Evolutionary conservation across 495 filamentous ascomycete genomes (phyloP), one percentile per base, ranked within the genome.

Genomic region (Glonium stellatum): DNA sequence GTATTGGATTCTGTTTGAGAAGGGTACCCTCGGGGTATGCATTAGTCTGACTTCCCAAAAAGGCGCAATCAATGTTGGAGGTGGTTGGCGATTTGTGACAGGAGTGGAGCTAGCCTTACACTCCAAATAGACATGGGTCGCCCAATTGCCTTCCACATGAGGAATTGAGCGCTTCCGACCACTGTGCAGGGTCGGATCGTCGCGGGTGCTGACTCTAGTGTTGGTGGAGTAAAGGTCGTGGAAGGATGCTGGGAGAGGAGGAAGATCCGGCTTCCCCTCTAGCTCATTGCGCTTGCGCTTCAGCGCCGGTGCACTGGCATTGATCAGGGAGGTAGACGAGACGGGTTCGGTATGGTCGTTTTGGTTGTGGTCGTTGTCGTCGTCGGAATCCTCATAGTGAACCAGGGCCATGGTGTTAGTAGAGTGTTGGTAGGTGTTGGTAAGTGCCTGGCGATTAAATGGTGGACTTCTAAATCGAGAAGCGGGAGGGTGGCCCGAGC

Each of bases 61-160:
- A 1, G 39, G 13, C 39, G 18, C 18, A 44, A 4, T 1, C 4
- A 4, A 18, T 18, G 4, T 44, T 1, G 18, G 39, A 18, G 12
- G 4, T 3, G 10, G 39, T 3, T 44, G 13, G 39, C n/a, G 19
- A 55, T 42, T 13, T 15, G 25, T 27, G 50, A 53, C 10, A 31
- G 39, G 48, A 51, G 21, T 44, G 19, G 57, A 60, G 31, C 39
- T n/a, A n/a, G 22, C 75, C 84, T 70, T 79, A 92, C 92, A 98
- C 77, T 97, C 92, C 57, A 97, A 77, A 71, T 95, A 98, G 21
- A 97, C 66, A 72, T 96, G 91, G 18, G 84, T 90, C 1, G 93
- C 88, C 93, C 93, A 98, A 74, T 88, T 88, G 22, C 93, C 93
- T 54, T 87, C 82, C 12, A 92, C 75, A 72, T 98, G 93, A 1